Evolutionary conservation across 345 rosid species (phyloP), one percentile per base, ranked within the genome.

Genomic region (Isatis tinctoria): DNA sequence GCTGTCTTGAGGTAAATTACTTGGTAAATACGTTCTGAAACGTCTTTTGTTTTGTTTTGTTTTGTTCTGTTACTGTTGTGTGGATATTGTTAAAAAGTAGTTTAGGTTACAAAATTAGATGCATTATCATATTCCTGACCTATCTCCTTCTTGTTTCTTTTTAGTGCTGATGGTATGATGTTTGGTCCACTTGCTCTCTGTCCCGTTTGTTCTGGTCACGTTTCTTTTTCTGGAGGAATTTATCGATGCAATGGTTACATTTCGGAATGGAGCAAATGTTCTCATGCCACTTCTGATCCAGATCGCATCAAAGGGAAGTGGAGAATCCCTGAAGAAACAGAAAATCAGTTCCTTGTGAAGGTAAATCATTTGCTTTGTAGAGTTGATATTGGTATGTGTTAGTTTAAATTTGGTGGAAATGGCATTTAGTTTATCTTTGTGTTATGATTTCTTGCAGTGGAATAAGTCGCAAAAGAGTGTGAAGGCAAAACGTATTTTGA

Each of bases 211-310:
- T 83, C 93, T 59, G 82, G 94, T 73, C 73, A 78, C 69, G 88
- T 95, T 82, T 84, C 73, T 51, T 92, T 73, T 82, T 87, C 89
- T 59, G 96, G 99, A 73, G 92, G 92, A 81, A 39, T 78, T 70
- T 92, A 90, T 73, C 83, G 83, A 57, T 95, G 99, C 80, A 60
- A 60, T 69, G 97, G 98, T 18, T 87, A 81, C 79, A 65, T 84
- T 22, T 88, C 97, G 8, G 99, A 80, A 76, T 95, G 98, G 97
- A 95, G 93, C 83, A 92, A 90, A 82, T 95, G 99, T 75, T 82
- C 96, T 37, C 85, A 84, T 72, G 79, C 92, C 66, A 85, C 90
- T 81, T 47, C 51, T 67, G 94, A 92, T 77, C 98, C 97, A 52
- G 84, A 81, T 73, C 94, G 83, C 30, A 75, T 83, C 61, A 85